A percentile compares a stretch with the other conserved stretches of the same genome.
phyloP scores from a whole-genome alignment of 208 protist species.

The Trypanosoma lewisi region DNA sequence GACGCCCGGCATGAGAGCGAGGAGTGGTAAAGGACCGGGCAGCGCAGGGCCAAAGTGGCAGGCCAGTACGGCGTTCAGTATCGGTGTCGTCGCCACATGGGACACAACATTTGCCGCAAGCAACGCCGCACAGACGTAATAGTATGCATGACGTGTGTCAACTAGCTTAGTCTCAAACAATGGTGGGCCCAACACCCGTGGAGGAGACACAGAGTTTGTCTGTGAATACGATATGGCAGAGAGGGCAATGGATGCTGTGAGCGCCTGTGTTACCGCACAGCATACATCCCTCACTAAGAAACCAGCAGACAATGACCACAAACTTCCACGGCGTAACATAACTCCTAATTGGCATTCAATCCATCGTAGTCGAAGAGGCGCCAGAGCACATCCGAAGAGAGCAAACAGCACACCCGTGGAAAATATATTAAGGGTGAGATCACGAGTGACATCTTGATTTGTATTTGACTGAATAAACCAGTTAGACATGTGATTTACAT shows the following conservation, averaged over 20 bases:
- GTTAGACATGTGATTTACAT: conserved; percentile 29
- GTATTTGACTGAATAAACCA: conserved; percentile 72
- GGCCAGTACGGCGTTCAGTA: conserved; percentile 54
- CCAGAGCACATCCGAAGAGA: conserved; percentile 39
- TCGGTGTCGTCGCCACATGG: conserved; percentile 46
- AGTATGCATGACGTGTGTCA: conserved; percentile 77
- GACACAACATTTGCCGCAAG: conserved; percentile 37
- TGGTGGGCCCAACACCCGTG: conserved; percentile 10
- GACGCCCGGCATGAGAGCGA: conserved; percentile 34
- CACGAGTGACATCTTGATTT: conserved; percentile 27
- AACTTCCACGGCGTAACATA: conserved; percentile 62
- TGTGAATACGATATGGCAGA: neutral
- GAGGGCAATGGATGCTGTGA: conserved; percentile 21
- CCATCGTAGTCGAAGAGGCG: conserved; percentile 63
- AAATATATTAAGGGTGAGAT: conserved; percentile 49
- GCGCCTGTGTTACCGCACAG: conserved; percentile 42
- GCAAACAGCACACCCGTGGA: conserved; percentile 54
- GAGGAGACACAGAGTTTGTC: neutral
- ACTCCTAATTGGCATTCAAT: conserved; percentile 70
- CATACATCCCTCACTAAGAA: conserved; percentile 40
- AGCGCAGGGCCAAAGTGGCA: conserved; percentile 65
- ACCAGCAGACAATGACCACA: conserved; percentile 71
- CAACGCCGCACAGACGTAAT: conserved; percentile 47
- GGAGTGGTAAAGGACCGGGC: conserved; percentile 38
- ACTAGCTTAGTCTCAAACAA: conserved; percentile 21